phyloP scores from a whole-genome alignment of 2,329 filamentous ascomycete species.

The Metarhizium sp. region DNA sequence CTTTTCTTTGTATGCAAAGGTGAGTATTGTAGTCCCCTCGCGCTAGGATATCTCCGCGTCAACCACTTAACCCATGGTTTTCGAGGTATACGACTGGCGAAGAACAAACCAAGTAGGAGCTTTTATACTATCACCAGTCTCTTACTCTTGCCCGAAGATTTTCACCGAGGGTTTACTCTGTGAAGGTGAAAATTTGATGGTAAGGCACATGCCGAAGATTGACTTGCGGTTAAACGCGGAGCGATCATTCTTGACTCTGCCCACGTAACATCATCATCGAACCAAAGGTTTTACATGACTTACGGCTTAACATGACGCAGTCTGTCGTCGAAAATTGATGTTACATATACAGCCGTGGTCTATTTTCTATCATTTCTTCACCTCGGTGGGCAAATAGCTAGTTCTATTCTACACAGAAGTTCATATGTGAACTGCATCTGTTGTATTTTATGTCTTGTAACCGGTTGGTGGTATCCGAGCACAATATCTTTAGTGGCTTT shows the following conservation, averaged over 20 bases:
- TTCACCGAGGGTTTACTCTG: slow-evolving; percentile 49
- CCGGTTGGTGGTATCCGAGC: neutral
- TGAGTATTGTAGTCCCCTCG: slow-evolving; percentile 12
- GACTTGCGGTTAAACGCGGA: neutral
- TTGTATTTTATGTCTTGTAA: neutral
- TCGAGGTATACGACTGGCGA: slow-evolving; percentile 92
- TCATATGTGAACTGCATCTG: slow-evolving; percentile 5
- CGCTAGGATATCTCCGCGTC: slow-evolving; percentile 87
- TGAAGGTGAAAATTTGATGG: slow-evolving; percentile 78
- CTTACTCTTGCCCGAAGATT: slow-evolving; percentile 72
- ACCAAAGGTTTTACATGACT: too few species aligned
- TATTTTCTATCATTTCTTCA: slow-evolving; percentile 8
- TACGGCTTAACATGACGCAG: too few species aligned
- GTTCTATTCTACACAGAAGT: slow-evolving; percentile 7
- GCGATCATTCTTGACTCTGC: neutral
- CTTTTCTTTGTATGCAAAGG: neutral
- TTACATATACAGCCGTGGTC: slow-evolving; percentile 6
- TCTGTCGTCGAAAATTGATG: neutral
- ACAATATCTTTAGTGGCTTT: neutral
- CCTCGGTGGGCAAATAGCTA: slow-evolving; percentile 8
- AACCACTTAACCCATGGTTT: slow-evolving; percentile 62
- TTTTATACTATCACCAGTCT: slow-evolving; percentile 38
- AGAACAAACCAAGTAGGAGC: slow-evolving; percentile 53
- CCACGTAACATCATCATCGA: too few species aligned
- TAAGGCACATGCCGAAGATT: slow-evolving; percentile 53